Evolutionary conservation across 305 asterid genomes (phyloP).

Genomic region (Fraxinus sp.): DNA sequence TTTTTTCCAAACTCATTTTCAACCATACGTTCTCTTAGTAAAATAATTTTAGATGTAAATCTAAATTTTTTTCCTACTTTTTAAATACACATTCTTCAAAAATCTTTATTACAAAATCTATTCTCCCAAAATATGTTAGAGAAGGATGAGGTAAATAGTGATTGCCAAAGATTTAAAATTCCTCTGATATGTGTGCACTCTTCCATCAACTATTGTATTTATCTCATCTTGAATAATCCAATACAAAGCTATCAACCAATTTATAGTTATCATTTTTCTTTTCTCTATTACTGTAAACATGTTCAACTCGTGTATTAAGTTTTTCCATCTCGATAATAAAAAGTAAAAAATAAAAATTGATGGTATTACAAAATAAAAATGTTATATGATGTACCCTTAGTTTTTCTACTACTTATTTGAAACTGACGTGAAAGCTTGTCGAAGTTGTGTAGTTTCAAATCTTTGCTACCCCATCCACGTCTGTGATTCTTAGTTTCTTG

Average conservation of each 20-base stretch:
- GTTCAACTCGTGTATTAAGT: not conserved
- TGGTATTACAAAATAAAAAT: not conserved
- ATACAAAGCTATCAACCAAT: not conserved
- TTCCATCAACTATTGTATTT: not conserved
- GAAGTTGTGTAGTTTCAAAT: not conserved
- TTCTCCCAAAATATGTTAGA: not conserved
- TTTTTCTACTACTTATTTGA: not conserved
- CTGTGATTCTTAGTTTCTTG: not conserved
- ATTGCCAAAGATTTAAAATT: not conserved
- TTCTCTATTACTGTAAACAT: not conserved
- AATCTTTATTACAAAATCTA: not conserved
- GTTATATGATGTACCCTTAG: not conserved
- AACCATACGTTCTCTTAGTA: not conserved
- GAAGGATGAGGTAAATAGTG: not conserved
- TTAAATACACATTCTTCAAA: not conserved
- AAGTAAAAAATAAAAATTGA: not conserved
- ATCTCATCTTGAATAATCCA: not conserved
- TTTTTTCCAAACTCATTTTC: too few relatives aligned
- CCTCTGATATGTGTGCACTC: not conserved
- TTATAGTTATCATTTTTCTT: not conserved
- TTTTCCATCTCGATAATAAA: not conserved
- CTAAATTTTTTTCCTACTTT: not conserved
- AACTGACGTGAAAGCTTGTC: not conserved
- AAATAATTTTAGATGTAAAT: too few relatives aligned
- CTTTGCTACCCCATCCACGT: not conserved